Base-by-base conservation (phyloP, 768 basidiomycete genomes). In the Baorangia bicolor region DNA sequence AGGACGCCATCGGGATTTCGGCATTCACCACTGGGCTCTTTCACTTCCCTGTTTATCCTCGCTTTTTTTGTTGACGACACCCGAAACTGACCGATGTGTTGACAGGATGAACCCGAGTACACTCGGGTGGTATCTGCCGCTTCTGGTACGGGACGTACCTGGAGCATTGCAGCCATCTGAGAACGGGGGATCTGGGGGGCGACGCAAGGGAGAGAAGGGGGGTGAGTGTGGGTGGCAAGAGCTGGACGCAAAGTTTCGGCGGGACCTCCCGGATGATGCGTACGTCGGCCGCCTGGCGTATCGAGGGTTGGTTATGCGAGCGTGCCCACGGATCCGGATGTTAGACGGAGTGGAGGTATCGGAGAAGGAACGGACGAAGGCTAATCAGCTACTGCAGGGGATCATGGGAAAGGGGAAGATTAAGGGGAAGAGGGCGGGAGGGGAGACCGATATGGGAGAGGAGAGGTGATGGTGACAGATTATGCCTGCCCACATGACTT, bases 91-190 rank as follows among this genome's bases (percentile, higher is more conserved):
- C 65, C 67, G 62, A 66, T 2, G 27, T 7, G 50, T 51, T 56
- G 54, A 44, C 63, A 83, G 87, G 73, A 97, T 98, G 94, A 99
- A 99, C 68, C 95, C 97, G 51, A 93, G 90, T 62, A 98, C 95
- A 20, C 85, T 98, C 12, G 92, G 92, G 7, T 96, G 93, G 89
- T 98, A 99, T 72, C 79, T 97, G 33, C 94, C 97, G 23, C 74
- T 98, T 51, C 79, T 94, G 49, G 84, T 90, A 55, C 78, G 81
- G 61, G 85, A 86, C 63, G 76, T 82, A 49, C 83, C 83, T 62
- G 86, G 84, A 11, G 87, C 83, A 55, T 69, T 87, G 64, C 84
- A 87, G 64, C 84, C 86, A 31, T 83, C 82, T 21, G 83, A 82
- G 57, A 56, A 66, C 60, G 64, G 63, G 25, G 48, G 41, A 43